These are phyloP conservation scores for Poa annua DNA, from an alignment of 176 grass and related monocot genomes.

Conservation along the genomic window DNA sequence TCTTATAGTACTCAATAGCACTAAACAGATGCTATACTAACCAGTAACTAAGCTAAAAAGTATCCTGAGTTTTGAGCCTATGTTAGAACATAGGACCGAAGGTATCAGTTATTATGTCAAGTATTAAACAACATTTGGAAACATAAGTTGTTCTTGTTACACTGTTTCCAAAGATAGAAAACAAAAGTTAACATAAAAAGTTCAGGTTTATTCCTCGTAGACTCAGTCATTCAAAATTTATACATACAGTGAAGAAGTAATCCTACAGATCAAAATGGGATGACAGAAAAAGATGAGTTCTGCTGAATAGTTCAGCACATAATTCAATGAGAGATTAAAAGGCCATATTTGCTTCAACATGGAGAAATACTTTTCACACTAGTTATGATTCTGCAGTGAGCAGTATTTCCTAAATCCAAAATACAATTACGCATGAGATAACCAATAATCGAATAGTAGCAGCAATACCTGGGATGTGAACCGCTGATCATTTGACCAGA, in stretches of 20 bases:
- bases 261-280: not conserved
- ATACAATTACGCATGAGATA: not conserved
- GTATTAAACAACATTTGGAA: not conserved
- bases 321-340: not conserved
- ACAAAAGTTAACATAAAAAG: not conserved
- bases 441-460: constrained; percentile 11
- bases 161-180: not conserved
- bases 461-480: constrained; percentile 87
- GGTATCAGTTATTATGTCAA: constrained; percentile 9
- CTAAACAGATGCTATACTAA: constrained; percentile 15
- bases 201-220: not conserved
- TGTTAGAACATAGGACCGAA: constrained; percentile 9
- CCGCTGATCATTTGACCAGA: constrained; percentile 88
- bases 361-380: not conserved
- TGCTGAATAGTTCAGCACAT: not conserved
- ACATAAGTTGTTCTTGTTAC: not conserved
- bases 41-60: not conserved
- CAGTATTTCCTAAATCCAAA: not conserved
- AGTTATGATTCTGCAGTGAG: not conserved
- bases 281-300: constrained; percentile 14
- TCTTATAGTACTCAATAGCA: constrained; percentile 12
- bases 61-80: not conserved
- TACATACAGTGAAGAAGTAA: not conserved
- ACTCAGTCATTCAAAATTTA: not conserved
- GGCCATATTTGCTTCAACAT: not conserved